phyloP scores from a whole-genome alignment of 257 asterid species.

The Jacaranda mimosifolia region DNA sequence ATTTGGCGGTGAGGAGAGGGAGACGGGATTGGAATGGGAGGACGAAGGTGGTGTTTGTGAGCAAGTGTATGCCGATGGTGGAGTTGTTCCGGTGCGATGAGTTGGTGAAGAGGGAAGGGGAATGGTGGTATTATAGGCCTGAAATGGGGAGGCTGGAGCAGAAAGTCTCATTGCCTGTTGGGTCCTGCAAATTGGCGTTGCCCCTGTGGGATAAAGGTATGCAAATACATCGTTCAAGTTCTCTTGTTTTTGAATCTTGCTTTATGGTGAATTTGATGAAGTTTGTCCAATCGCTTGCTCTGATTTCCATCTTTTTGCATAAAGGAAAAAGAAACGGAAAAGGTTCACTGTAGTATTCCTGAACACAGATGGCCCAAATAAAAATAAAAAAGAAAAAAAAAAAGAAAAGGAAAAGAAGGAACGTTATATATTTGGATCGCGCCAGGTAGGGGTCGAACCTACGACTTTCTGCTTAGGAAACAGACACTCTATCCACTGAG shows the following conservation, averaged over 20 bases:
- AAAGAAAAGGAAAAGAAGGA: neutral
- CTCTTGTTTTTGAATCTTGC: too few relatives aligned
- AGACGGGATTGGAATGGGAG: slow-evolving; percentile 58
- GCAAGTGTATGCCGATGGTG: slow-evolving; percentile 78
- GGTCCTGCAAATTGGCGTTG: slow-evolving; percentile 86
- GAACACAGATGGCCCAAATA: too few relatives aligned
- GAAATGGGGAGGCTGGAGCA: slow-evolving; percentile 61
- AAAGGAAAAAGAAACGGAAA: neutral
- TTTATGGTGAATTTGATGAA: too few relatives aligned
- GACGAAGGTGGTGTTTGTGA: slow-evolving; percentile 71
- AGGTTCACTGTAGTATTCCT: too few relatives aligned
- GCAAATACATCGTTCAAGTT: neutral
- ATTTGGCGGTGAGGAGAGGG: slow-evolving; percentile 68
- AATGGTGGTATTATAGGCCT: slow-evolving; percentile 84
- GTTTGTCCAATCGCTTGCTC: neutral
- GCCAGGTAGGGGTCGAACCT: slow-evolving; percentile 98
- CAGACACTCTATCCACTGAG: slow-evolving; percentile 99
- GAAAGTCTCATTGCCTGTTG: slow-evolving; percentile 78
- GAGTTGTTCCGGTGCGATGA: slow-evolving; percentile 89
- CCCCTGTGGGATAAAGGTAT: slow-evolving; percentile 95
- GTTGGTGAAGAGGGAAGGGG: slow-evolving; percentile 65
- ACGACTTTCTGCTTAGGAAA: slow-evolving; percentile 99
- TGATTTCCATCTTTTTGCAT: neutral
- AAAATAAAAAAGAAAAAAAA: too few relatives aligned
- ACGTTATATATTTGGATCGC: slow-evolving; percentile 34